These are phyloP conservation scores for Syzygium grande DNA, from an alignment of 345 rosid genomes.

Conservation along the genomic window DNA sequence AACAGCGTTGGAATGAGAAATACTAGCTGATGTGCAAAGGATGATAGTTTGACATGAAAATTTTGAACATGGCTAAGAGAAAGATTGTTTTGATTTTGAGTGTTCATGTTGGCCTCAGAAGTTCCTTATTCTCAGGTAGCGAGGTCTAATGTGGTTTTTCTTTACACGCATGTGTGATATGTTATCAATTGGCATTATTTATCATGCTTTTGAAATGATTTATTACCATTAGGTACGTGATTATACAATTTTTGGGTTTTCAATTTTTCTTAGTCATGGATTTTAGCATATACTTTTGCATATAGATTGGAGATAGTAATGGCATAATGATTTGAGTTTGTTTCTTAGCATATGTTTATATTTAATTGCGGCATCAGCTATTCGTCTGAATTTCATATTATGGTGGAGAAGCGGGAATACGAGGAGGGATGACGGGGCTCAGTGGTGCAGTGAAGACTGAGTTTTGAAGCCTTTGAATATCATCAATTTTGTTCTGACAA, in stretches of 20 bases:
- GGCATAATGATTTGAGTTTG: no score
- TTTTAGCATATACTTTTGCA: no score
- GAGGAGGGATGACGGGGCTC: not conserved
- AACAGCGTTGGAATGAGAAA: not conserved
- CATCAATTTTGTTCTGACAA: not conserved
- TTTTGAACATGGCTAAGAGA: not conserved
- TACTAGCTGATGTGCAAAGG: not conserved
- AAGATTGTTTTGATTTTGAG: not conserved
- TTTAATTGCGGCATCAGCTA: not conserved
- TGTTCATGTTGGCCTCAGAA: not conserved
- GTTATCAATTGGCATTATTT: no score
- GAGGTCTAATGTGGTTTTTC: not conserved
- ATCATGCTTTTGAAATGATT: no score
- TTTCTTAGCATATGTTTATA: not conserved
- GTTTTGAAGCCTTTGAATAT: not conserved
- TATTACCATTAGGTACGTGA: no score
- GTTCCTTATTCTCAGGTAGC: not conserved
- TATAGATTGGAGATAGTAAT: no score
- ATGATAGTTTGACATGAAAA: not conserved
- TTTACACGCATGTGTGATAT: no score
- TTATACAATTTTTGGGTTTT: no score
- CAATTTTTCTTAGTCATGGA: no score
- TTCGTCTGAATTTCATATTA: not conserved
- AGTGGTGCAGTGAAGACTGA: not conserved
- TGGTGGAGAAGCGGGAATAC: not conserved